A percentile compares a stretch with the other conserved stretches of the same genome.
These are phyloP conservation scores for Coniferiporia sulphurascens DNA, from an alignment of 1,284 basidiomycete species.

Conservation along the genomic window DNA sequence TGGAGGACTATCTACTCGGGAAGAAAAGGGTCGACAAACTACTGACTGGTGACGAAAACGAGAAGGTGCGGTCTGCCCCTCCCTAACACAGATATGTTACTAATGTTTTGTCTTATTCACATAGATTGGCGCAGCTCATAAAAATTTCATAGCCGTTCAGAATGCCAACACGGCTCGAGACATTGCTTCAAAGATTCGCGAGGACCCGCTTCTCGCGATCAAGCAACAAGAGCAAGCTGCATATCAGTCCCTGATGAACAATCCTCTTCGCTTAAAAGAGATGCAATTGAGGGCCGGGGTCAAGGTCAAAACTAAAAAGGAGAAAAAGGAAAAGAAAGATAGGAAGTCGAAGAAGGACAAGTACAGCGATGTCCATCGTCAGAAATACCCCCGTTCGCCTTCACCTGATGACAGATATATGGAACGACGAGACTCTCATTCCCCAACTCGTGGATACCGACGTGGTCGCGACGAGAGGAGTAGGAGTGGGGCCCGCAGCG, in stretches of 20 bases:
- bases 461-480: slow-evolving; percentile 6
- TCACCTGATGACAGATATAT: slow-evolving; percentile 8
- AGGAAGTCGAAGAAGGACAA: slow-evolving; percentile 55
- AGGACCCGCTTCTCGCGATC: slow-evolving; percentile 94
- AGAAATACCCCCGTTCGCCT: slow-evolving; percentile 30
- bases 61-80: slow-evolving; percentile 52
- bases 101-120: neutral
- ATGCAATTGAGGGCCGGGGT: slow-evolving; percentile 74
- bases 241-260: slow-evolving; percentile 84
- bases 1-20: slow-evolving; percentile 96
- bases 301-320: slow-evolving; percentile 65
- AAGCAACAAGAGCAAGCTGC: slow-evolving; percentile 97
- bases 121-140: slow-evolving; percentile 79
- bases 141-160: slow-evolving; percentile 88
- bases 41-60: slow-evolving; percentile 84
- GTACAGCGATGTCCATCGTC: slow-evolving; percentile 33
- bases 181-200: slow-evolving; percentile 88
- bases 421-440: slow-evolving; percentile 8
- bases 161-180: slow-evolving; percentile 92
- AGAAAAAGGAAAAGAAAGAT: slow-evolving; percentile 56
- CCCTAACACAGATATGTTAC: neutral
- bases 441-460: slow-evolving; percentile 7
- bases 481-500: slow-evolving; percentile 9
- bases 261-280: slow-evolving; percentile 84
- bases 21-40: slow-evolving; percentile 98